A percentile compares a stretch with the other conserved stretches of the same genome.
Evolutionary conservation across 768 basidiomycete species (phyloP).

Genomic region (Auricularia cornea): DNA sequence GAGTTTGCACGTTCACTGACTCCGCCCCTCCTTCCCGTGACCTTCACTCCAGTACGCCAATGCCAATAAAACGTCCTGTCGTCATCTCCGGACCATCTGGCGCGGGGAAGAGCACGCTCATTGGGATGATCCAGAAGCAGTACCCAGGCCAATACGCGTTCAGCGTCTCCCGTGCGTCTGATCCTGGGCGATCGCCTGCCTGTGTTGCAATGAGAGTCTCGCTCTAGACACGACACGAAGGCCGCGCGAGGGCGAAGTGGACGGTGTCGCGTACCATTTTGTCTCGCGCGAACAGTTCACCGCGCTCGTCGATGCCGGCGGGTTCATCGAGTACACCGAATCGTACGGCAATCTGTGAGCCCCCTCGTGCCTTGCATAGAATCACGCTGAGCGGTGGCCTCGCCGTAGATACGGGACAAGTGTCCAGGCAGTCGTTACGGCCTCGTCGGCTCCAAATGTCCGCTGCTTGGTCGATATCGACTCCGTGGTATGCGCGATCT

Average conservation of each 20-base stretch:
- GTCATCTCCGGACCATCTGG: slow-evolving; percentile 38
- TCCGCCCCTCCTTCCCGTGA: too few relatives aligned
- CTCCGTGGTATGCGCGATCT: slow-evolving; percentile 25
- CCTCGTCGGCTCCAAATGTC: slow-evolving; percentile 17
- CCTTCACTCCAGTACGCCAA: too few relatives aligned
- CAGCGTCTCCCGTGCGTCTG: slow-evolving; percentile 31
- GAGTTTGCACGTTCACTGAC: too few relatives aligned
- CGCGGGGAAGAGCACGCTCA: slow-evolving; percentile 39
- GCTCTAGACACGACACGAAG: slow-evolving; percentile 33
- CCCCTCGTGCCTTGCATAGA: not conserved
- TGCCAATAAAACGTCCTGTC: slow-evolving; percentile 20
- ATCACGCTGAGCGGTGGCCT: not conserved
- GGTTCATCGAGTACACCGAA: slow-evolving; percentile 39
- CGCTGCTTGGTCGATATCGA: slow-evolving; percentile 42
- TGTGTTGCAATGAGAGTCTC: not conserved
- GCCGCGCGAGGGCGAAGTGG: slow-evolving; percentile 33
- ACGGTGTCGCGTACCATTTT: slow-evolving; percentile 38
- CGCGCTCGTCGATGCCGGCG: slow-evolving; percentile 28
- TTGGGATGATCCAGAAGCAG: slow-evolving; percentile 31
- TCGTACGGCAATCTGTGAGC: slow-evolving; percentile 32
- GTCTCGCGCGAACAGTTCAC: slow-evolving; percentile 31
- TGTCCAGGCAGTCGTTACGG: not conserved
- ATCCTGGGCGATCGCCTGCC: too few relatives aligned
- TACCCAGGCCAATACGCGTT: slow-evolving; percentile 36
- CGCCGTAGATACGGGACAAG: not conserved